phyloP scores from a whole-genome alignment of 441 rosid species.

The Manihot esculenta region DNA sequence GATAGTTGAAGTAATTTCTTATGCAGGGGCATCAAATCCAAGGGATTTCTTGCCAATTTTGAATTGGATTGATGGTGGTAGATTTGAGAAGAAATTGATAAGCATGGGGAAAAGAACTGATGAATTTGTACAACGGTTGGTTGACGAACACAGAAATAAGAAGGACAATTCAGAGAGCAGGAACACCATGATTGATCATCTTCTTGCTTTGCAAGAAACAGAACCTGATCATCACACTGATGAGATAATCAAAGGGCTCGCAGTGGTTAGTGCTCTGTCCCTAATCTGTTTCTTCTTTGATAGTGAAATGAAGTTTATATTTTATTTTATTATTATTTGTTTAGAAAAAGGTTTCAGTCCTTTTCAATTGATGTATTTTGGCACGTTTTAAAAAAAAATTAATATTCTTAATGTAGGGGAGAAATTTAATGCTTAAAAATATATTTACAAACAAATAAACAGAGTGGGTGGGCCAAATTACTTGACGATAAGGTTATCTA shows the following conservation, averaged over 20 bases:
- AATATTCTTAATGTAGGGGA: no score
- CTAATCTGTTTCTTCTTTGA: not conserved
- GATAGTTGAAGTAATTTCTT: slow-evolving; percentile 1
- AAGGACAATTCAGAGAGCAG: not conserved
- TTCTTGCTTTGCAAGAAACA: slow-evolving; percentile 17
- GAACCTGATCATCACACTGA: slow-evolving; percentile 18
- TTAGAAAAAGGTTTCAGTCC: no score
- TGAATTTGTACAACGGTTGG: slow-evolving; percentile 15
- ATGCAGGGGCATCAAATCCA: slow-evolving; percentile 22
- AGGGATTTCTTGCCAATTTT: slow-evolving; percentile 24
- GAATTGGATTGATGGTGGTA: slow-evolving; percentile 14
- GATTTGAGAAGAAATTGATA: not conserved
- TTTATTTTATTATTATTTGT: no score
- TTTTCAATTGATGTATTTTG: no score
- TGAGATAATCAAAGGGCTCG: slow-evolving; percentile 20
- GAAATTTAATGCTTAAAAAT: no score
- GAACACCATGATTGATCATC: slow-evolving; percentile 20
- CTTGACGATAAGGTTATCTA: no score
- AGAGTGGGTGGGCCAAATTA: no score
- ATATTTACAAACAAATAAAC: no score
- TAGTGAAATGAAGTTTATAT: no score
- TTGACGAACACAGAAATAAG: slow-evolving; percentile 19
- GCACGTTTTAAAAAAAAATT: no score
- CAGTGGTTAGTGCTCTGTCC: slow-evolving; percentile 15
- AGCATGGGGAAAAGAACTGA: slow-evolving; percentile 4